Percentiles rank a stretch among this genome's conserved stretches.
phyloP scores from a whole-genome alignment of 768 basidiomycete species.

The Lentinula edodes region DNA sequence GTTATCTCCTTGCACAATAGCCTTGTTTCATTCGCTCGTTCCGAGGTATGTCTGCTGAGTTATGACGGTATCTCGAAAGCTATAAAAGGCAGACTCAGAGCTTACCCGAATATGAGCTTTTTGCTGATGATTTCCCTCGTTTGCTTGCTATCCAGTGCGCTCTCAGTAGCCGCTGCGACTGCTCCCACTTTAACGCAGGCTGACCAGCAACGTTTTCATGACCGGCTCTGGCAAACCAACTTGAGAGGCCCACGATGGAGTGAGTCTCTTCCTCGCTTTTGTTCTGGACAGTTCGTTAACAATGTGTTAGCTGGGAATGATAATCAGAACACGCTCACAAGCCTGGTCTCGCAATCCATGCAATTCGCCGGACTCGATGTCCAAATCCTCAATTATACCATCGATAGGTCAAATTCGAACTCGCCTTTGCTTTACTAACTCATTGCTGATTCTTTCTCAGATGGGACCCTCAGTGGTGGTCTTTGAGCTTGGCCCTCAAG shows the following conservation, averaged over 20 bases:
- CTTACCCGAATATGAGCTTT: not conserved
- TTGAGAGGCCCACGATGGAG: constrained; percentile 26
- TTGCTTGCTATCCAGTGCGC: not conserved
- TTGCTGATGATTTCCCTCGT: not conserved
- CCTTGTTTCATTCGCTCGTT: not conserved
- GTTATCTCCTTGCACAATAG: not conserved
- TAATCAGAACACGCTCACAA: constrained; percentile 23
- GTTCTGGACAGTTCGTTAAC: not conserved
- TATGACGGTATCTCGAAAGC: not conserved
- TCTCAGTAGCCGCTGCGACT: not conserved
- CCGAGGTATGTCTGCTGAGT: not conserved
- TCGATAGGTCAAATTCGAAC: constrained; percentile 15
- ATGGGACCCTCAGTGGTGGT: constrained; percentile 30
- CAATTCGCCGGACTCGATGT: constrained; percentile 18
- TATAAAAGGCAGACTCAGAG: not conserved
- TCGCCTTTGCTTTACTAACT: not conserved
- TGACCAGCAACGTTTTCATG: constrained; percentile 18
- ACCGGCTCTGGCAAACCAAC: constrained; percentile 25
- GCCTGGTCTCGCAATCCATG: constrained; percentile 20
- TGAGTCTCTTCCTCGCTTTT: constrained; percentile 8
- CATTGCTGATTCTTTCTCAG: constrained; percentile 6
- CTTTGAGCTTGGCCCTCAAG: constrained; percentile 21
- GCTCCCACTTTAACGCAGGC: constrained; percentile 13
- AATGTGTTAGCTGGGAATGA: constrained; percentile 22
- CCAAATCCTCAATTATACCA: constrained; percentile 18